Percentiles rank a stretch among this genome's conserved stretches.
Conservation (phyloP, 2,329 filamentous ascomycete species). For the Sclerotiophoma versabilis region DNA sequence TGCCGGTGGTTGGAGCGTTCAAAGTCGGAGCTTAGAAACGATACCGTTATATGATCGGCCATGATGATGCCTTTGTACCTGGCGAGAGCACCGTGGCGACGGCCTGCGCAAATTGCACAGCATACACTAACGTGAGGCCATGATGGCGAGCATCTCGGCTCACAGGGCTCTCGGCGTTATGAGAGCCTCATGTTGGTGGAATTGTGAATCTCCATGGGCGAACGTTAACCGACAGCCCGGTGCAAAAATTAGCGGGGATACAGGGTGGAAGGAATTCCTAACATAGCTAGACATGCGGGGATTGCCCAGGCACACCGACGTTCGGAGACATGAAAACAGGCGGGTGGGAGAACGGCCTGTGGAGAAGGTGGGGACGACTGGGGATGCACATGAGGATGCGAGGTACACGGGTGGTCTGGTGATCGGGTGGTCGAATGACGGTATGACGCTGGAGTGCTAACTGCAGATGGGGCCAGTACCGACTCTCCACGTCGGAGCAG, state of each 20-base stretch:
- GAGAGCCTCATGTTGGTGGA: slow-evolving; percentile 24
- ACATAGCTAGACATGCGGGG: slow-evolving; percentile 10
- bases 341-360: slow-evolving; percentile 11
- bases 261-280: slow-evolving; percentile 18
- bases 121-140: slow-evolving; percentile 21
- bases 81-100: slow-evolving; percentile 15
- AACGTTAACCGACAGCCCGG: slow-evolving; percentile 11
- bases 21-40: slow-evolving; percentile 26
- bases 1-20: slow-evolving; percentile 19
- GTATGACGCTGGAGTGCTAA: background rate
- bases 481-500: slow-evolving; percentile 13
- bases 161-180: slow-evolving; percentile 14
- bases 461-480: background rate
- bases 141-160: slow-evolving; percentile 16
- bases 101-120: slow-evolving; percentile 18
- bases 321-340: slow-evolving; percentile 10
- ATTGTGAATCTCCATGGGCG: slow-evolving; percentile 19
- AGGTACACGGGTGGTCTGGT: slow-evolving; percentile 1
- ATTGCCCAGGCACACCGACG: slow-evolving; percentile 12
- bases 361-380: slow-evolving; percentile 11
- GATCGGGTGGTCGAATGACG: slow-evolving; percentile 6
- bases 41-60: slow-evolving; percentile 18
- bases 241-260: slow-evolving; percentile 6
- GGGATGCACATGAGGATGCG: slow-evolving; percentile 4
- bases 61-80: slow-evolving; percentile 22